These are phyloP conservation scores for Arxiozyma slooffiae DNA, from an alignment of 1,139 yeast species.

Conservation along the genomic window DNA sequence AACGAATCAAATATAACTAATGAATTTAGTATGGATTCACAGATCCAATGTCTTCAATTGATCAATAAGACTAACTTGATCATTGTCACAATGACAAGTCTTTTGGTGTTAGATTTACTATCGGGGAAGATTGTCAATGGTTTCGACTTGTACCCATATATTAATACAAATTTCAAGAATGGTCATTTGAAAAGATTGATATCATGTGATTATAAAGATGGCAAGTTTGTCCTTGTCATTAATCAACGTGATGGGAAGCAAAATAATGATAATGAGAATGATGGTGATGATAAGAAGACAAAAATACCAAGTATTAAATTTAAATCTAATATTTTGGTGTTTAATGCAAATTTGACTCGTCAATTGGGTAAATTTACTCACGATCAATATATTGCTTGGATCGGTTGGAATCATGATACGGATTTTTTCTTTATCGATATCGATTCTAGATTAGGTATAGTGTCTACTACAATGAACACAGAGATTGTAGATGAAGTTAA, in stretches of 20 bases:
- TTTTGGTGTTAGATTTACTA: conserved; percentile 57
- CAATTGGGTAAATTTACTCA: conserved; percentile 49
- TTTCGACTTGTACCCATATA: conserved; percentile 31
- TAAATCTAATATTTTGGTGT: conserved; percentile 39
- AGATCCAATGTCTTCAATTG: conserved; percentile 46
- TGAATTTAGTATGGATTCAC: conserved; percentile 52
- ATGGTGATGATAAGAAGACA: conserved; percentile 6
- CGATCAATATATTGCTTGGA: conserved; percentile 47
- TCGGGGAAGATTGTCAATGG: conserved; percentile 34
- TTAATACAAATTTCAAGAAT: conserved; percentile 27
- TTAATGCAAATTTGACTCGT: conserved; percentile 45
- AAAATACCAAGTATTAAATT: conserved; percentile 9
- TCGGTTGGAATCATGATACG: conserved; percentile 41
- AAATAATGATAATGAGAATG: no score
- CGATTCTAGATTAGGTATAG: conserved; percentile 32
- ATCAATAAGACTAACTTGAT: conserved; percentile 47
- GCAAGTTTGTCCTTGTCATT: conserved; percentile 28
- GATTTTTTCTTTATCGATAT: conserved; percentile 34
- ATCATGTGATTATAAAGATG: conserved; percentile 28
- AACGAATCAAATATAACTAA: conserved; percentile 31
- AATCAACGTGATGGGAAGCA: conserved; percentile 17
- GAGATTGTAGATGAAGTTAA: conserved; percentile 33
- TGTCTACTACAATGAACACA: conserved; percentile 23
- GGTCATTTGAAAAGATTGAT: conserved; percentile 31
- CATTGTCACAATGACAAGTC: conserved; percentile 55